A percentile compares a stretch with the other conserved stretches of the same genome.
phyloP scores from a whole-genome alignment of 306 rosid genomes.

The Prunus persica region DNA sequence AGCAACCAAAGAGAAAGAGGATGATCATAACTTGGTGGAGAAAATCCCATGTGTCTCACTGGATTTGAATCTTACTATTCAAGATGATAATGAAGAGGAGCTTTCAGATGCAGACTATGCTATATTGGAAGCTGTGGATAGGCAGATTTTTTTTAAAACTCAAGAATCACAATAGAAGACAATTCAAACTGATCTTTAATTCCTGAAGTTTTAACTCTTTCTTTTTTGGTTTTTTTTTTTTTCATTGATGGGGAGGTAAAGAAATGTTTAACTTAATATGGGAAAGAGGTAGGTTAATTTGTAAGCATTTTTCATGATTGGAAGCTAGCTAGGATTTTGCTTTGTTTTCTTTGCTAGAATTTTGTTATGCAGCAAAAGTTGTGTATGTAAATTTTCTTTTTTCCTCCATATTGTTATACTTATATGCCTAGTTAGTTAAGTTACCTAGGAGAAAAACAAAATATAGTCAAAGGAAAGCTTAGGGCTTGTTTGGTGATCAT shows the following conservation, averaged over 20 bases:
- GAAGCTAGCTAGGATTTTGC: too few relatives aligned
- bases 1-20: constrained; percentile 29
- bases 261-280: too few relatives aligned
- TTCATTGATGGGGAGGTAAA: background rate
- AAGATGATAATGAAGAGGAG: constrained; percentile 25
- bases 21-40: constrained; percentile 14
- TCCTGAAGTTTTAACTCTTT: background rate
- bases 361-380: too few relatives aligned
- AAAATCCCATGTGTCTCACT: constrained; percentile 34
- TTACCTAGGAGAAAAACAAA: too few relatives aligned
- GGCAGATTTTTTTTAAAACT: constrained; percentile 41
- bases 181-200: background rate
- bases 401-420: too few relatives aligned
- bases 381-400: too few relatives aligned
- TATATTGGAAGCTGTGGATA: constrained; percentile 62
- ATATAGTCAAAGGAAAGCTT: too few relatives aligned
- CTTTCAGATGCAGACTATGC: constrained; percentile 17
- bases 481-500: too few relatives aligned
- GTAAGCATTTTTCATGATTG: too few relatives aligned
- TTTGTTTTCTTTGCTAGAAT: too few relatives aligned
- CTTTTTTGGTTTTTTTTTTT: background rate
- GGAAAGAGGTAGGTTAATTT: too few relatives aligned
- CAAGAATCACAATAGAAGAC: constrained; percentile 19
- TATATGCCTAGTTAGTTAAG: too few relatives aligned
- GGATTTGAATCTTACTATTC: constrained; percentile 72